A percentile compares a stretch with the other conserved stretches of the same genome.
These are phyloP conservation scores for Leccinum incarnatum DNA, from an alignment of 768 basidiomycete genomes.

Conservation along the genomic window DNA sequence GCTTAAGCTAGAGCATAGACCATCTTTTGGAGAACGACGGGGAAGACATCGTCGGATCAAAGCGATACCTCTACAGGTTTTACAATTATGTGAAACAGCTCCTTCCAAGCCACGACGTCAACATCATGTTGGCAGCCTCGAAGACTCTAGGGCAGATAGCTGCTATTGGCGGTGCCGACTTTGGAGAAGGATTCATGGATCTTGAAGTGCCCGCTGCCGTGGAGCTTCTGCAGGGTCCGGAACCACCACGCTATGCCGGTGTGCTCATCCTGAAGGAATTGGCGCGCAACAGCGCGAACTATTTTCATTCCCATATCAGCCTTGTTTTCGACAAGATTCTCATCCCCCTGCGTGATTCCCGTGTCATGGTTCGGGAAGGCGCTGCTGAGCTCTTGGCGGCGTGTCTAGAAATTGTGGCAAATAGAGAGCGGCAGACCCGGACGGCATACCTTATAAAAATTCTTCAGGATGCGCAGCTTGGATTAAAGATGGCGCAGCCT, in stretches of 20 bases:
- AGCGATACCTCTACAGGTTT: conserved; percentile 78
- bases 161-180: conserved; percentile 74
- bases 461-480: conserved; percentile 82
- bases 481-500: conserved; percentile 74
- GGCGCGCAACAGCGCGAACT: conserved; percentile 80
- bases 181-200: conserved; percentile 88
- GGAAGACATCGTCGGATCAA: conserved; percentile 80
- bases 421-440: conserved; percentile 64
- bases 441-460: conserved; percentile 74
- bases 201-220: conserved; percentile 85
- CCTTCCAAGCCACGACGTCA: conserved; percentile 87
- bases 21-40: conserved; percentile 73
- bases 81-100: conserved; percentile 92
- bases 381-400: conserved; percentile 92
- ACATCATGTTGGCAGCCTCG: conserved; percentile 93
- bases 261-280: conserved; percentile 94
- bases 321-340: conserved; percentile 92
- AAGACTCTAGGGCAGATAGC: conserved; percentile 88
- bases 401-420: conserved; percentile 83
- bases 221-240: conserved; percentile 70
- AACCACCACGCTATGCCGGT: conserved; percentile 87
- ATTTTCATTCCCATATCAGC: conserved; percentile 86
- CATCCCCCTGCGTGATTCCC: conserved; percentile 82
- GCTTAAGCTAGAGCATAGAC: conserved; percentile 39
- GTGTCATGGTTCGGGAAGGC: conserved; percentile 88